phyloP scores from a whole-genome alignment of 1,284 basidiomycete species.

The Tetrapyrgos nigripes region DNA sequence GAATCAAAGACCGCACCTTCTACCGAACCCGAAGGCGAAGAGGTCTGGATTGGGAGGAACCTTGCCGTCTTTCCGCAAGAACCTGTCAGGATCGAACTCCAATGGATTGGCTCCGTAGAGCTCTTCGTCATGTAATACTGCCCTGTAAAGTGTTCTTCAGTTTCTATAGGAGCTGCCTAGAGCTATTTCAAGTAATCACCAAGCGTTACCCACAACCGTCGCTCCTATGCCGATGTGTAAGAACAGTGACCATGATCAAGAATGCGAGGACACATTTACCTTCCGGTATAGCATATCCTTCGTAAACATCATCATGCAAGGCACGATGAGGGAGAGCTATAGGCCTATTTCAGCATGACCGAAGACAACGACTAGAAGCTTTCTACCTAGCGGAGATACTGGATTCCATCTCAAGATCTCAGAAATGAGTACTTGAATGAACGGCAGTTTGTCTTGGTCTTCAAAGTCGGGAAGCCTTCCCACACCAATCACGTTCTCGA shows the following conservation, averaged over 20 bases:
- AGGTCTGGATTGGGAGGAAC: constrained; percentile 1
- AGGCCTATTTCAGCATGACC: no score
- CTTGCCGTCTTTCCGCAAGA: neutral
- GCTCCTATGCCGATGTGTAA: no score
- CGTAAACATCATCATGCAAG: constrained; percentile 28
- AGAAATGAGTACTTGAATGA: constrained; percentile 33
- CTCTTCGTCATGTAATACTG: no score
- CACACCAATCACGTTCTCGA: constrained; percentile 37
- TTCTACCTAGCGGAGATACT: no score
- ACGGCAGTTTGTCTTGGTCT: constrained; percentile 38
- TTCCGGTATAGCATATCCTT: constrained; percentile 35
- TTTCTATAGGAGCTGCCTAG: no score
- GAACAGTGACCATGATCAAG: no score
- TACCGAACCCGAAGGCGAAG: constrained; percentile 8
- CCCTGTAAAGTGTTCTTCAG: no score
- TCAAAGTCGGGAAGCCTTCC: constrained; percentile 40
- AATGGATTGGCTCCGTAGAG: no score
- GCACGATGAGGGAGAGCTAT: constrained; percentile 29
- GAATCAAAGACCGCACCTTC: constrained; percentile 3
- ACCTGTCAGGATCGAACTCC: neutral
- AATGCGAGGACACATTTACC: constrained; percentile 16
- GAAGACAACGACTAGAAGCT: no score
- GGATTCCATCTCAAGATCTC: constrained; percentile 13
- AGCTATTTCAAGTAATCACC: no score
- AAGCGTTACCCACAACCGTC: no score